Evolutionary conservation across 192 early-diverging fungal genomes (phyloP).

Genomic region (Phlyctochytrium arcticum): DNA sequence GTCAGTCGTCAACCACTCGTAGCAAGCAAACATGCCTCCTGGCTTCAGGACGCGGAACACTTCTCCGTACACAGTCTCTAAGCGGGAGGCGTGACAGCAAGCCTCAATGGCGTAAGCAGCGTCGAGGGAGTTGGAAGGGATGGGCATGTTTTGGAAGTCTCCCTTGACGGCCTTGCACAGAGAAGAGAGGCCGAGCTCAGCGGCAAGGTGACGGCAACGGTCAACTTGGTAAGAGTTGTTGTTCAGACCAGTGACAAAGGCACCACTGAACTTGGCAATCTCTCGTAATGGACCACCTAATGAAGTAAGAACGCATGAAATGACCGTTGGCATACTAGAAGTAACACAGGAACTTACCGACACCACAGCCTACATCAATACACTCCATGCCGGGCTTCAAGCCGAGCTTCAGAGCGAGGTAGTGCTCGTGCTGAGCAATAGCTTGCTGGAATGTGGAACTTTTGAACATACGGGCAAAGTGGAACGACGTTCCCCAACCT

Average conservation of each 20-base stretch:
- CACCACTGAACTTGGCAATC: constrained; percentile 83
- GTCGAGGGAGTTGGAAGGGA: constrained; percentile 71
- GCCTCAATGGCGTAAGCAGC: constrained; percentile 97
- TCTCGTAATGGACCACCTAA: constrained; percentile 88
- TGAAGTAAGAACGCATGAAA: not conserved
- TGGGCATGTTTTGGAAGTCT: constrained; percentile 88
- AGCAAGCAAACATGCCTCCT: constrained; percentile 84
- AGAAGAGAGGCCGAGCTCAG: constrained; percentile 58
- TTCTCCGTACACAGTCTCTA: constrained; percentile 84
- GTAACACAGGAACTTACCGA: constrained; percentile 54
- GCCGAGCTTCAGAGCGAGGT: constrained; percentile 69
- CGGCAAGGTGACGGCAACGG: constrained; percentile 69
- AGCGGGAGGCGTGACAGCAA: constrained; percentile 76
- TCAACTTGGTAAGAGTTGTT: constrained; percentile 95
- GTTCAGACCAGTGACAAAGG: constrained; percentile 88
- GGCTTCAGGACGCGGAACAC: constrained; percentile 92
- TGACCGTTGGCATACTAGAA: constrained; percentile 2
- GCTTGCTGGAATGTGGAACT: constrained; percentile 73
- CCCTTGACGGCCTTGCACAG: constrained; percentile 56
- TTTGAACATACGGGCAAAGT: constrained; percentile 81
- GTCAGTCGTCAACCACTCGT: constrained; percentile 95
- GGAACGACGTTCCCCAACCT: constrained; percentile 89
- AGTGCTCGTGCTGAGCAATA: constrained; percentile 90
- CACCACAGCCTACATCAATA: constrained; percentile 94
- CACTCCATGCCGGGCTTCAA: constrained; percentile 68